These are phyloP conservation scores for Penicillium riverlandense DNA, from an alignment of 495 filamentous ascomycete species.

Conservation along the genomic window DNA sequence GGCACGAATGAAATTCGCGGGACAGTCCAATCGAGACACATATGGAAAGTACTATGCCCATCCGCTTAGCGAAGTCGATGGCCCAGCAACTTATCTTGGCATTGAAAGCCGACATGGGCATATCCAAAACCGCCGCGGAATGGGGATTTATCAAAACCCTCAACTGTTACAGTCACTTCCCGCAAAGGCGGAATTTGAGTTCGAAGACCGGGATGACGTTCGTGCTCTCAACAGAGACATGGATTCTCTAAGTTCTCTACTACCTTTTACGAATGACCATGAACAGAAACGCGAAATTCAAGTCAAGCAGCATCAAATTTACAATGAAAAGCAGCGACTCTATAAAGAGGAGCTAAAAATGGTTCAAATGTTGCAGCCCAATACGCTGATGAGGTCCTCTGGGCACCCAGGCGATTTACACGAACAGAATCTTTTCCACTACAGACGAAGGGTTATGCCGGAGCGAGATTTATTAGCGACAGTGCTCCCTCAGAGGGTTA, in stretches of 20 bases:
- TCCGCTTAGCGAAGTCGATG: slow-evolving; percentile 7
- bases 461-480: slow-evolving; percentile 5
- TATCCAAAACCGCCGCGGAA: slow-evolving; percentile 10
- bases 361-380: not conserved
- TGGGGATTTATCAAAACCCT: slow-evolving; percentile 3
- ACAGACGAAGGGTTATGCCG: slow-evolving; percentile 6
- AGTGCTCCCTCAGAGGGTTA: not conserved
- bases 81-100: slow-evolving; percentile 5
- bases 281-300: not conserved
- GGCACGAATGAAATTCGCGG: slow-evolving; percentile 6
- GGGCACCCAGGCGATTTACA: not conserved
- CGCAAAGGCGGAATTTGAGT: slow-evolving; percentile 7
- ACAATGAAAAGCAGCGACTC: not conserved
- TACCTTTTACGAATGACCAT: not conserved
- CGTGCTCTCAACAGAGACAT: not conserved
- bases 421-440: slow-evolving; percentile 6
- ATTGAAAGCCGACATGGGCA: slow-evolving; percentile 4
- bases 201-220: slow-evolving; percentile 4
- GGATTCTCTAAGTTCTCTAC: not conserved
- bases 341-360: not conserved
- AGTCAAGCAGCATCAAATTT: not conserved
- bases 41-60: slow-evolving; percentile 7
- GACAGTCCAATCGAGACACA: slow-evolving; percentile 1
- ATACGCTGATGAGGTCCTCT: too few species aligned
- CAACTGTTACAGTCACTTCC: slow-evolving; percentile 4